Conservation (phyloP, 202 grass and related monocot species). For the Eragrostis tef region DNA sequence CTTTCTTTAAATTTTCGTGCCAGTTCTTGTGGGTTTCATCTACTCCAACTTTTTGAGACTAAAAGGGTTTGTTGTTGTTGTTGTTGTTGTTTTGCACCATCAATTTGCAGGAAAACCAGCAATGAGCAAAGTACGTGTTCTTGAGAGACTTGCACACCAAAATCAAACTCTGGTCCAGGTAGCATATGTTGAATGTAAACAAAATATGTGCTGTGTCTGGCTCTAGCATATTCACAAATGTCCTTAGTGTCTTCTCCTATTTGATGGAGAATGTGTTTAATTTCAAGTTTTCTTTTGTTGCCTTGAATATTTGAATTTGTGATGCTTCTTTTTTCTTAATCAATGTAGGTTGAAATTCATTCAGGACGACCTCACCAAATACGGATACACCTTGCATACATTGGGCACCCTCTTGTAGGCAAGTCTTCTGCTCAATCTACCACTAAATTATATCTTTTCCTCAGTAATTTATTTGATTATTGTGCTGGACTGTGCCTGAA, state of each 20-base stretch:
- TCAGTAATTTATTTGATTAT: slow-evolving; percentile 28
- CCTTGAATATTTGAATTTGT: slow-evolving; percentile 10
- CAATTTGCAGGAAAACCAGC: slow-evolving; percentile 74
- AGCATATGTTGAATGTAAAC: neutral
- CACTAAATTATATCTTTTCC: slow-evolving; percentile 11
- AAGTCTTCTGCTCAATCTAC: slow-evolving; percentile 14
- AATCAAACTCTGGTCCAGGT: slow-evolving; percentile 86
- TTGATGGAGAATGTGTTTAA: neutral
- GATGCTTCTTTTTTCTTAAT: slow-evolving; percentile 29
- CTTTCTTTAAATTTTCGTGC: no score
- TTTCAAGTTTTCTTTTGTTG: slow-evolving; percentile 29
- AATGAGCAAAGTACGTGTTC: slow-evolving; percentile 79
- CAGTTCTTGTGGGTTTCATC: no score
- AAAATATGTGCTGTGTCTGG: slow-evolving; percentile 30
- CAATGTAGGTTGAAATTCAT: slow-evolving; percentile 81
- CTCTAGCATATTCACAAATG: slow-evolving; percentile 11
- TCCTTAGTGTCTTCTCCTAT: neutral
- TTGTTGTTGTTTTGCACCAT: slow-evolving; percentile 30
- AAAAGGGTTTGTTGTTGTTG: no score
- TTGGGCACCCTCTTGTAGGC: slow-evolving; percentile 86
- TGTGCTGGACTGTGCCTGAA: slow-evolving; percentile 15
- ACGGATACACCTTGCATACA: slow-evolving; percentile 74
- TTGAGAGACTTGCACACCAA: slow-evolving; percentile 67
- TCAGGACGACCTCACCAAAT: slow-evolving; percentile 91
- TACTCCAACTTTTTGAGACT: no score